Evolutionary conservation across 1,139 yeast species (phyloP).

Genomic region (Lodderomyces orthopsilosis): DNA sequence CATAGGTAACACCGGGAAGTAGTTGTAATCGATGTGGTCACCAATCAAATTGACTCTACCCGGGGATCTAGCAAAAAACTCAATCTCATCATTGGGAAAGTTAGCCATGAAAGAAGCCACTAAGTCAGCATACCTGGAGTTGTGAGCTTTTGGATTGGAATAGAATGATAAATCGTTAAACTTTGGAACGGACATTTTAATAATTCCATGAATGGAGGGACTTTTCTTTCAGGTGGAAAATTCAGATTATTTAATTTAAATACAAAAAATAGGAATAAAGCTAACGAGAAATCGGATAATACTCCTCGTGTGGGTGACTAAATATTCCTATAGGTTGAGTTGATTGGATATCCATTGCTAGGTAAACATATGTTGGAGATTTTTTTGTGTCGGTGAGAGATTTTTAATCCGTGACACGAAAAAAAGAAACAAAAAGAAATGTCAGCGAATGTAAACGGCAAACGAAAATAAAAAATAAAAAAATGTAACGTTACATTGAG

Average conservation of each 20-base stretch:
- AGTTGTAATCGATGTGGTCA: slow-evolving; percentile 71
- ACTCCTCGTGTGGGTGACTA: too few species aligned
- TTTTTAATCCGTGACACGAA: too few species aligned
- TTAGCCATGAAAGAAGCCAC: slow-evolving; percentile 17
- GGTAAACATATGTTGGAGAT: too few species aligned
- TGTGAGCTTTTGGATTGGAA: slow-evolving; percentile 19
- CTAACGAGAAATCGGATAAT: too few species aligned
- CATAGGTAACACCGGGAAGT: slow-evolving; percentile 72
- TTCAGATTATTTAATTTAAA: too few species aligned
- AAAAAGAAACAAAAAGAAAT: not conserved
- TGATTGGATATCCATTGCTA: too few species aligned
- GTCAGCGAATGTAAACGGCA: not conserved
- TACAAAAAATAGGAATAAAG: too few species aligned
- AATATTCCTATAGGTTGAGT: too few species aligned
- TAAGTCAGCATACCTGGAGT: slow-evolving; percentile 26
- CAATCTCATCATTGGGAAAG: slow-evolving; percentile 28
- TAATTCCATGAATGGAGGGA: not conserved
- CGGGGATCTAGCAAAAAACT: slow-evolving; percentile 60
- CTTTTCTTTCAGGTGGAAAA: too few species aligned
- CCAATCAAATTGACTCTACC: slow-evolving; percentile 77
- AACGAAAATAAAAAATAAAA: not conserved
- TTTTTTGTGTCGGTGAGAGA: too few species aligned
- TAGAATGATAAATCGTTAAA: slow-evolving; percentile 37
- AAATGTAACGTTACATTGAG: slow-evolving; percentile 12
- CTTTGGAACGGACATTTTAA: slow-evolving; percentile 24